Conservation (phyloP, 2,329 filamentous ascomycete species). For the Westerdykella sp. region DNA sequence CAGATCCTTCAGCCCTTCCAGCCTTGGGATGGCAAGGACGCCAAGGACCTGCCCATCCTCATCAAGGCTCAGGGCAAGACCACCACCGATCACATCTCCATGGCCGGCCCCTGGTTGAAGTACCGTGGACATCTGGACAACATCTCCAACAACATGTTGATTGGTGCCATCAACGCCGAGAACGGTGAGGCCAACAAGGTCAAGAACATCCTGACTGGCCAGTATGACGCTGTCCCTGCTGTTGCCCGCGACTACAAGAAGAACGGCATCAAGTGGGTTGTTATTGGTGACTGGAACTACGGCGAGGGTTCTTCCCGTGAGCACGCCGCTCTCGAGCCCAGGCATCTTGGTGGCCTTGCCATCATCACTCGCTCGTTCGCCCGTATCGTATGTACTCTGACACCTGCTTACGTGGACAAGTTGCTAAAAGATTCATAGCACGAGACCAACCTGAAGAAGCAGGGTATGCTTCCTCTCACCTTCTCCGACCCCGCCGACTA, state of each 20-base stretch:
- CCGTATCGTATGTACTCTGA: conserved; percentile 61
- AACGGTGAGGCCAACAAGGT: conserved; percentile 98
- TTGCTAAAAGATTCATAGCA: conserved; percentile 46
- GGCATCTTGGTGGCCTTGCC: conserved; percentile 92
- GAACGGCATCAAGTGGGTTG: conserved; percentile 93
- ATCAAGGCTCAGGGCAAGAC: conserved; percentile 98
- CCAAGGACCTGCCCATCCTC: conserved; percentile 74
- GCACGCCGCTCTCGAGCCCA: conserved; percentile 94
- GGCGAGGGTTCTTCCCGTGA: conserved; percentile 96
- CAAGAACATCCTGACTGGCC: conserved; percentile 78
- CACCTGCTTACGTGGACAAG: background rate
- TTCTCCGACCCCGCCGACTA: conserved; percentile 94
- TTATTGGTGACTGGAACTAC: conserved; percentile 99
- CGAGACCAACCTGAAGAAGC: conserved; percentile 99
- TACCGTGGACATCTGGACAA: conserved; percentile 99
- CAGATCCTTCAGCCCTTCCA: conserved; percentile 84
- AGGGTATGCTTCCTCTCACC: conserved; percentile 98
- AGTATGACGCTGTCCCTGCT: conserved; percentile 82
- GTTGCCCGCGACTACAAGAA: conserved; percentile 98
- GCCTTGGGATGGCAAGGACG: conserved; percentile 89
- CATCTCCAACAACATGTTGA: conserved; percentile 99
- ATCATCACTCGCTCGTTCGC: conserved; percentile 95
- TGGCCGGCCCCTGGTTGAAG: conserved; percentile 96
- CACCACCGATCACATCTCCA: conserved; percentile 94
- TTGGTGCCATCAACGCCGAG: conserved; percentile 91